These are phyloP conservation scores for Candida chilensis DNA, from an alignment of 805 yeast genomes.

Conservation along the genomic window DNA sequence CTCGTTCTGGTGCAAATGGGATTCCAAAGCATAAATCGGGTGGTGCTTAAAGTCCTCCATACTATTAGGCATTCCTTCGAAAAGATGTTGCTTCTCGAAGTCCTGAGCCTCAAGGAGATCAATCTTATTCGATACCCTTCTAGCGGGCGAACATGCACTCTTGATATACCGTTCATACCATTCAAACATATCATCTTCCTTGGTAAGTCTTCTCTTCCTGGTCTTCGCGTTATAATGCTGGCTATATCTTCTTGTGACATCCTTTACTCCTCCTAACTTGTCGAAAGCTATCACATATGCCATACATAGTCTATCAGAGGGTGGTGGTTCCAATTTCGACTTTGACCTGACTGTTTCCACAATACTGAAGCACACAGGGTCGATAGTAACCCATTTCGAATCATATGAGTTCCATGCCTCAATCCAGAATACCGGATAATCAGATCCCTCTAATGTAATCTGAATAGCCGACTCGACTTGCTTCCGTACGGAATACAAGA, in stretches of 20 bases:
- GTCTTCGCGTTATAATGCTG: conserved; percentile 64
- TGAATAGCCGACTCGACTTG: conserved; percentile 1
- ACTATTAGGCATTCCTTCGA: conserved; percentile 84
- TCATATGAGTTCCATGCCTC: conserved; percentile 83
- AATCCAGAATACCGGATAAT: conserved; percentile 86
- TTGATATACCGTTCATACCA: conserved; percentile 53
- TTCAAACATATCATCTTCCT: conserved; percentile 39
- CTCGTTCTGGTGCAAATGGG: conserved; percentile 66
- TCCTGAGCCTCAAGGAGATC: conserved; percentile 55
- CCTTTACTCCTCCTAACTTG: conserved; percentile 53
- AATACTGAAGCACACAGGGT: conserved; percentile 57
- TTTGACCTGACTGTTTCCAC: conserved; percentile 55
- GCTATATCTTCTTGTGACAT: conserved; percentile 81
- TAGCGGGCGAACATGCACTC: conserved; percentile 14
- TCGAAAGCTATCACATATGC: conserved; percentile 78
- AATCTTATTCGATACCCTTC: conserved; percentile 14
- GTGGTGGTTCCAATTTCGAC: conserved; percentile 67
- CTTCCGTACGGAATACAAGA: conserved; percentile 6
- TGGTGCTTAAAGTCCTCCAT: conserved; percentile 79
- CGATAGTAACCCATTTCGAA: conserved; percentile 77
- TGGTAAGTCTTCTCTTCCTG: conserved; percentile 61
- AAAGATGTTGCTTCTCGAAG: conserved; percentile 48
- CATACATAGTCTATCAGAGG: conserved; percentile 49
- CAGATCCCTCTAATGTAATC: conserved; percentile 8
- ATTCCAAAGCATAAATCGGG: conserved; percentile 76